These are phyloP conservation scores for Caloboletus firmus DNA, from an alignment of 1,284 basidiomycete species.

Conservation along the genomic window DNA sequence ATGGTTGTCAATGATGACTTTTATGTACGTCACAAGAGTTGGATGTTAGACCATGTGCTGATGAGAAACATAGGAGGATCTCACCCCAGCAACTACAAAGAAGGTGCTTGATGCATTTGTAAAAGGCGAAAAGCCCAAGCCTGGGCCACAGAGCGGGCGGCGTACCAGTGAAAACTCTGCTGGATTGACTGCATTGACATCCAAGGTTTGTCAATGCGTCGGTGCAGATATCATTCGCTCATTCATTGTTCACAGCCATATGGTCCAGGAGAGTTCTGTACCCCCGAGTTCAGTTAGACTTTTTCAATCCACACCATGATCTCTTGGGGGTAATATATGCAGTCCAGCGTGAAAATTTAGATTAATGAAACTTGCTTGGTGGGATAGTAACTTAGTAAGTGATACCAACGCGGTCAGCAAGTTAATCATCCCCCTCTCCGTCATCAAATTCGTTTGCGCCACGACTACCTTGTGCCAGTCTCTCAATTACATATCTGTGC, in stretches of 20 bases:
- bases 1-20: slow-evolving; percentile 95
- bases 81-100: slow-evolving; percentile 89
- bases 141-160: slow-evolving; percentile 88
- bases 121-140: slow-evolving; percentile 84
- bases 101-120: slow-evolving; percentile 85
- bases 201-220: slow-evolving; percentile 58
- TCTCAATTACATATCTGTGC: slow-evolving; percentile 70
- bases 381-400: background rate
- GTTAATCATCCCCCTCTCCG: slow-evolving; percentile 73
- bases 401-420: background rate
- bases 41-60: background rate
- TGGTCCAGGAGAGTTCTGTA: slow-evolving; percentile 89
- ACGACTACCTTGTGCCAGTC: slow-evolving; percentile 74
- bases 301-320: background rate
- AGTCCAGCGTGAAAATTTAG: background rate
- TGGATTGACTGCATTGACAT: slow-evolving; percentile 80
- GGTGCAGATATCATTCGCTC: slow-evolving; percentile 5
- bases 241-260: slow-evolving; percentile 67
- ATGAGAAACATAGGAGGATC: slow-evolving; percentile 73
- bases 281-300: slow-evolving; percentile 80
- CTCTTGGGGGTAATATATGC: background rate
- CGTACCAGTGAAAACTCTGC: slow-evolving; percentile 89
- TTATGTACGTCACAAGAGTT: slow-evolving; percentile 61
- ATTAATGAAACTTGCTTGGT: background rate
- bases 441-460: slow-evolving; percentile 68